These are phyloP conservation scores for Diacronema lutheri DNA, from an alignment of 78 protist genomes.

Conservation along the genomic window DNA sequence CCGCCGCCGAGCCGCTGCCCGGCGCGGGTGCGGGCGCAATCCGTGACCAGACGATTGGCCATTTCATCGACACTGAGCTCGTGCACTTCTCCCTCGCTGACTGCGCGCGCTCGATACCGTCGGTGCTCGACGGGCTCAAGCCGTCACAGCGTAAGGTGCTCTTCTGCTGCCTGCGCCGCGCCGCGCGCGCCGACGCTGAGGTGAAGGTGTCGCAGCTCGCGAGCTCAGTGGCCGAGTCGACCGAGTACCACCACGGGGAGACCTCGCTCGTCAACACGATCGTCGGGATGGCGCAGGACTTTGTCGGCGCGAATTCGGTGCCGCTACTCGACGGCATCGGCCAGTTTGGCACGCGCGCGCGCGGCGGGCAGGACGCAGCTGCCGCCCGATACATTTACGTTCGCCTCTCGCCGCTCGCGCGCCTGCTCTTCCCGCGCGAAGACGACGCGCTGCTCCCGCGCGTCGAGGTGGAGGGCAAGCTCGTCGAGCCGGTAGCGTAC, in stretches of 20 bases:
- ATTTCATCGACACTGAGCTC: conserved; percentile 31
- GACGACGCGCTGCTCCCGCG: neutral
- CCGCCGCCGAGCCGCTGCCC: neutral
- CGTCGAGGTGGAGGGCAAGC: conserved; percentile 86
- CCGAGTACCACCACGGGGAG: conserved; percentile 99
- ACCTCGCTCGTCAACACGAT: conserved; percentile 45
- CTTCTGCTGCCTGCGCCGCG: conserved; percentile 89
- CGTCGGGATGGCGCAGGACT: conserved; percentile 40
- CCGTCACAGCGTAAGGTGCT: conserved; percentile 57
- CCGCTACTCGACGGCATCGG: conserved; percentile 87
- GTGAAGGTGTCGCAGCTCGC: conserved; percentile 95
- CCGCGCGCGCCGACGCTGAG: conserved; percentile 60
- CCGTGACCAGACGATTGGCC: no score
- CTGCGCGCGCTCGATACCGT: conserved; percentile 86
- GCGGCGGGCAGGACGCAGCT: conserved; percentile 81
- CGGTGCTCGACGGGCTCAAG: conserved; percentile 70
- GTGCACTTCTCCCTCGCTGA: conserved; percentile 76
- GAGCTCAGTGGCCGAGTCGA: conserved; percentile 71
- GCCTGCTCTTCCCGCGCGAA: conserved; percentile 66
- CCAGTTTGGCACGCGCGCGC: conserved; percentile 92
- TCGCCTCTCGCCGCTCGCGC: conserved; percentile 62
- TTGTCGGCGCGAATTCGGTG: conserved; percentile 91
- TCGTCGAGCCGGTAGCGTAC: conserved; percentile 90
- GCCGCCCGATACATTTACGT: conserved; percentile 92
- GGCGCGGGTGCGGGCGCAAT: no score